These are phyloP conservation scores for Hypericum perforatum DNA, from an alignment of 345 rosid genomes.

Conservation along the genomic window DNA sequence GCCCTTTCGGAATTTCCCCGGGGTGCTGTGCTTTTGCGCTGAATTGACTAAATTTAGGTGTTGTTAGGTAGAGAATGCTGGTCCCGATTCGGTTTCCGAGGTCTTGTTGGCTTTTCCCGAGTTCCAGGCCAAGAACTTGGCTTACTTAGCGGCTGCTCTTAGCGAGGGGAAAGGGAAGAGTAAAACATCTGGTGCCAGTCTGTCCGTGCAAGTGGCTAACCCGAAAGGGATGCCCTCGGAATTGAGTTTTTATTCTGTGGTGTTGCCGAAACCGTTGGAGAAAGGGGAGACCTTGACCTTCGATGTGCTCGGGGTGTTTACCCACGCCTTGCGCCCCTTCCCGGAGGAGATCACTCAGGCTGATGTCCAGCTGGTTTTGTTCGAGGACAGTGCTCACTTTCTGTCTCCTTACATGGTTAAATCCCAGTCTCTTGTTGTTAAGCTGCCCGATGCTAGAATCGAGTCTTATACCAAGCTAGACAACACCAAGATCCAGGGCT, in stretches of 20 bases:
- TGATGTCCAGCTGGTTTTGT: slow-evolving; percentile 77
- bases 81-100: slow-evolving; percentile 58
- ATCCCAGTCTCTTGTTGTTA: slow-evolving; percentile 58
- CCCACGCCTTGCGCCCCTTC: slow-evolving; percentile 54
- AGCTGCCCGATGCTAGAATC: slow-evolving; percentile 59
- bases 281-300: slow-evolving; percentile 54
- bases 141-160: slow-evolving; percentile 42
- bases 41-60: not conserved
- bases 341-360: slow-evolving; percentile 85
- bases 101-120: slow-evolving; percentile 63
- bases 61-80: slow-evolving; percentile 56
- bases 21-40: not conserved
- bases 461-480: slow-evolving; percentile 76
- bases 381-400: slow-evolving; percentile 64
- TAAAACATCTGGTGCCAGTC: slow-evolving; percentile 31
- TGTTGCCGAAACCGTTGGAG: slow-evolving; percentile 46
- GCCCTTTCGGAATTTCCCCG: too few relatives aligned
- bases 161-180: slow-evolving; percentile 64
- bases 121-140: slow-evolving; percentile 52
- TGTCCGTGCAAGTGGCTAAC: slow-evolving; percentile 33
- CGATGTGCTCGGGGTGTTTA: slow-evolving; percentile 53
- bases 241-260: slow-evolving; percentile 44
- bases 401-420: slow-evolving; percentile 71
- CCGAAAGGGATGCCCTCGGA: slow-evolving; percentile 52
- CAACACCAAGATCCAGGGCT: slow-evolving; percentile 48